Evolutionary conservation across 2,329 filamentous ascomycete genomes (phyloP), one percentile per base, ranked within the genome.

Genomic region (Ilyonectria sp.): DNA sequence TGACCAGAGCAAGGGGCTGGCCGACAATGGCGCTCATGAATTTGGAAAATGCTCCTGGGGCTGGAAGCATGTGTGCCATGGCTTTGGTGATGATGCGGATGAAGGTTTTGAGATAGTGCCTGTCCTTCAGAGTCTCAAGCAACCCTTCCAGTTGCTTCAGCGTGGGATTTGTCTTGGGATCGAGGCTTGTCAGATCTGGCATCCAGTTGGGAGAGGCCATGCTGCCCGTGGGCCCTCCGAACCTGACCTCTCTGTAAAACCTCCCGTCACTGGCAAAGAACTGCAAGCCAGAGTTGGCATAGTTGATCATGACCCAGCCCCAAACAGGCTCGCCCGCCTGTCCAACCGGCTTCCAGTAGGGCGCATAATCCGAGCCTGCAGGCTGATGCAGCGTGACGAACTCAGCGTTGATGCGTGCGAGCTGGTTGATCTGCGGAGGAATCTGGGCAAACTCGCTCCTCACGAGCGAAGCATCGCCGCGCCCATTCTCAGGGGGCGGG

Each of bases 271-370:
- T 65, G 0, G 78, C 63, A 71, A 84, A 85, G 4, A 86, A 19
- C 72, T 85, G 83, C 2, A 85, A 68, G 2, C 79, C 82, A 5
- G 74, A 71, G 68, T 85, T 77, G 35, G 75, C 76, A 55, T 81
- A 85, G 72, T 86, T 85, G 47, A 78, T 69, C 2, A 85, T 72
- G 6, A 84, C 47, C 82, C 82, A 84, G 29, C 81, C 81, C 78
- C 79, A 84, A 23, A 84, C 80, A 1, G 82, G 82, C 68, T 67
- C 0, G 60, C 68, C 2, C 33, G 61, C 2, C 71, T 40, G 35
- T 11, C 15, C 9, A 4, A 11, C 35, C 35, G 35, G 35, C 35
- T 40, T 9, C 35, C 35, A 40, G 35, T 40, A 40, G 35, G 35
- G 35, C 9, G 35, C 35, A 40, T 9, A 40, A 40, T 40, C 35